Percentiles rank a stretch among this genome's conserved stretches.
Evolutionary conservation across 345 rosid species (phyloP).

Genomic region (Geranium rotundifolium): DNA sequence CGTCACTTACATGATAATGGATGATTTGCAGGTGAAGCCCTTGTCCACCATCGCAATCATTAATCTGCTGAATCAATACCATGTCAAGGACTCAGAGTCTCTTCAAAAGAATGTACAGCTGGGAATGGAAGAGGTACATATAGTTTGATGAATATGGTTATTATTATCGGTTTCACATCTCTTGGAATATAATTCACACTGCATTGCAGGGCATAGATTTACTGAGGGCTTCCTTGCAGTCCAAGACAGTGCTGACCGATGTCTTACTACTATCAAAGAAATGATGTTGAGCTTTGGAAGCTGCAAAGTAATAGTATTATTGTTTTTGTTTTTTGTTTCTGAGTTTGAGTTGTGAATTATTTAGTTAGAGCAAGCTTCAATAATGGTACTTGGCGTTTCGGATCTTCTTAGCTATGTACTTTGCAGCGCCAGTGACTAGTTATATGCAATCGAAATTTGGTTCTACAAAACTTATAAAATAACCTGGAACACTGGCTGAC

Average conservation of each 20-base stretch:
- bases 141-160: not conserved
- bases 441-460: no score
- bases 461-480: no score
- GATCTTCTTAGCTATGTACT: no score
- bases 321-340: no score
- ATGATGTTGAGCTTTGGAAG: conserved; percentile 17
- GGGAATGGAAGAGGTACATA: not conserved
- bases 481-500: no score
- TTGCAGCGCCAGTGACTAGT: no score
- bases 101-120: conserved; percentile 3
- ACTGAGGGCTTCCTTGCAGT: conserved; percentile 15
- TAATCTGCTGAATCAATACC: not conserved
- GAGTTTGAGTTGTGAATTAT: no score
- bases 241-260: conserved; percentile 19
- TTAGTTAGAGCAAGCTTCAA: no score
- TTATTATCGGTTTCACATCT: not conserved
- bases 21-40: not conserved
- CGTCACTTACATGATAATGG: conserved; percentile 8
- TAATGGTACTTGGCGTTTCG: no score
- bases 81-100: not conserved
- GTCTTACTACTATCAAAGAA: conserved; percentile 10
- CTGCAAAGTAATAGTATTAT: no score
- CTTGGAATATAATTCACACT: no score
- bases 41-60: conserved; percentile 6
- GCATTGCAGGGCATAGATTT: conserved; percentile 8